Conservation (phyloP, 169 alveolate species). For the Babesia bovis region DNA sequence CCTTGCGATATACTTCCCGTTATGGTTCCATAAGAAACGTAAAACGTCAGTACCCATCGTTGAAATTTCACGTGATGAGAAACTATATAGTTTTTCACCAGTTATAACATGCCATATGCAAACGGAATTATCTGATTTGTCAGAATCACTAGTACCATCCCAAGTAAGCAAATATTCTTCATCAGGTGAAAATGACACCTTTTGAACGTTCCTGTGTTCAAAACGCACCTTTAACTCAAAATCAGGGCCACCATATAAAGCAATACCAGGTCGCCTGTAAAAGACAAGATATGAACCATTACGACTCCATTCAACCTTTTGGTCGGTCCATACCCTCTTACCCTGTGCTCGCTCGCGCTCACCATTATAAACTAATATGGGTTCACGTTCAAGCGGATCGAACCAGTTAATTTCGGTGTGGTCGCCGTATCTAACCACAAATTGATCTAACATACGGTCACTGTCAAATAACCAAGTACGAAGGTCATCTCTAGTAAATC, state of each 20-base stretch:
- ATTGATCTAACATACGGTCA: conserved; percentile 83
- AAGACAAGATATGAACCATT: conserved; percentile 88
- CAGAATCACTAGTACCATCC: conserved; percentile 87
- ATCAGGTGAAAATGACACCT: conserved; percentile 83
- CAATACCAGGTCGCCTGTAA: conserved; percentile 88
- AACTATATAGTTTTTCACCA: conserved; percentile 79
- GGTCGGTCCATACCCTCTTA: conserved; percentile 84
- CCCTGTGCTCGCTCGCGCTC: conserved; percentile 84
- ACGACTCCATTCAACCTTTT: conserved; percentile 89
- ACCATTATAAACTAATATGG: conserved; percentile 83
- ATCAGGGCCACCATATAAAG: conserved; percentile 85
- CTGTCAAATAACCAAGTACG: conserved; percentile 85
- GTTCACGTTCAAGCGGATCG: conserved; percentile 85
- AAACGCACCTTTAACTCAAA: conserved; percentile 83
- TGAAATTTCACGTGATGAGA: conserved; percentile 77
- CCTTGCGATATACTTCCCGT: conserved; percentile 85
- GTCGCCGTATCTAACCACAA: conserved; percentile 83
- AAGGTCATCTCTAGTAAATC: conserved; percentile 84
- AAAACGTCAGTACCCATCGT: conserved; percentile 79
- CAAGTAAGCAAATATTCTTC: conserved; percentile 87
- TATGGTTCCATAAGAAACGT: conserved; percentile 84
- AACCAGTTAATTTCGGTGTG: conserved; percentile 87
- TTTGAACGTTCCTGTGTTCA: conserved; percentile 87
- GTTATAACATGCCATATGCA: conserved; percentile 87
- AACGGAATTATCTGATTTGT: conserved; percentile 82